Evolutionary conservation across 2,329 filamentous ascomycete species (phyloP), one percentile per base, ranked within the genome.

Genomic region (Talaromyces verruculosus): DNA sequence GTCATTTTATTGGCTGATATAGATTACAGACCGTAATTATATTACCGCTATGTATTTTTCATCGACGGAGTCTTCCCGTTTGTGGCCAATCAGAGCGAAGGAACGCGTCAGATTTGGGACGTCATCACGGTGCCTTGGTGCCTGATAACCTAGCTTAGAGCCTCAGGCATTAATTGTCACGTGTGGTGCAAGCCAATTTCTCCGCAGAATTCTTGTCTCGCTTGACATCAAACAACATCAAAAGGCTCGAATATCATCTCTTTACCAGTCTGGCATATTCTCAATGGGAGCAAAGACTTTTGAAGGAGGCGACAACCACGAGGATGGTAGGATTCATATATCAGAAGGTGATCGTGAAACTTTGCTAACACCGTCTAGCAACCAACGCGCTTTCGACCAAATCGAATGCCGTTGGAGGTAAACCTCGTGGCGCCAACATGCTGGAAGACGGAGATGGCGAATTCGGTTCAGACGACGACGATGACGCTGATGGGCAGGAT

Each of bases 401-500:
- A 5, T 37, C 70, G 61, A 70, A 67, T 67, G 68, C 67, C 45
- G 65, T 69, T 60, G 79, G 80, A 49, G 81, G 81, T 58, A 78
- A 81, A 67, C 78, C 80, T 45, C 78, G 79, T 7, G 81, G 80
- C 39, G 69, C 69, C 5, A 80, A 82, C 66, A 68, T 78, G 47
- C 75, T 77, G 67, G 75, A 77, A 49, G 81, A 83, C 65, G 80
- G 80, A 7, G 81, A 83, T 62, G 77, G 78, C 3, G 78, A 70
- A 57, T 64, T 82, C 57, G 80, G 78, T 22, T 78, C 74, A 49
- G 72, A 63, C 6, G 71, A 69, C 33, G 72, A 68, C 28, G 71
- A 71, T 17, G 71, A 68, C 35, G 71, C 66, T 17, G 73, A 71
- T 63, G 60, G 62, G 68, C 66, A 37, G 68, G 62, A 41, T 66